Conservation (phyloP, 768 basidiomycete species). For the Postia placenta region DNA sequence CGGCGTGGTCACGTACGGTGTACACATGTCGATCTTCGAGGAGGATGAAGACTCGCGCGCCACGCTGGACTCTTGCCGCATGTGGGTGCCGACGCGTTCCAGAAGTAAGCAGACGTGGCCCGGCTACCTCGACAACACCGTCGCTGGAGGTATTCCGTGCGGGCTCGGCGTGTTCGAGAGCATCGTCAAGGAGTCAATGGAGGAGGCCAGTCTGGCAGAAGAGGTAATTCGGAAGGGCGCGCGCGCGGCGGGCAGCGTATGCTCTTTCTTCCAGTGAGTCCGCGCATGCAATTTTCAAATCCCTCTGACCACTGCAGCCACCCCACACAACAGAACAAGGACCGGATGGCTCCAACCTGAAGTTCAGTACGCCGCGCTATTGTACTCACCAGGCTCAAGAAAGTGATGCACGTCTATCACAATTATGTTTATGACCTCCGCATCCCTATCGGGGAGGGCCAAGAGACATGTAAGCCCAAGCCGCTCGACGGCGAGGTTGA, state of each 20-base stretch:
- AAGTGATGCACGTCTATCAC: background rate
- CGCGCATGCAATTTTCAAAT: background rate
- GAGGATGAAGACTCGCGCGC: constrained; percentile 31
- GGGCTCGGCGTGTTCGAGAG: constrained; percentile 69
- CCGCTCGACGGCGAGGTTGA: constrained; percentile 94
- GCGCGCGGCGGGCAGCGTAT: constrained; percentile 60
- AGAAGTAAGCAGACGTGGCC: constrained; percentile 90
- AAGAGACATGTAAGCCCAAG: constrained; percentile 50
- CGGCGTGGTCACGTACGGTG: constrained; percentile 86
- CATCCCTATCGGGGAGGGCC: constrained; percentile 48
- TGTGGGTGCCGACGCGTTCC: constrained; percentile 89
- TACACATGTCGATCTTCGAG: constrained; percentile 81
- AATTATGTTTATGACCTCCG: constrained; percentile 84
- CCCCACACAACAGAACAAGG: constrained; percentile 39
- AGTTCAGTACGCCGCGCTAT: constrained; percentile 59
- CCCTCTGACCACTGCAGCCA: too few relatives aligned
- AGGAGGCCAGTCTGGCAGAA: constrained; percentile 82
- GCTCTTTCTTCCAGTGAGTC: constrained; percentile 73
- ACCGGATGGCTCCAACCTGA: constrained; percentile 85
- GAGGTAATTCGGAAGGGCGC: constrained; percentile 53
- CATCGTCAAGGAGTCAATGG: constrained; percentile 86
- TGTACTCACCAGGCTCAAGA: background rate
- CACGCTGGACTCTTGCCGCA: constrained; percentile 28
- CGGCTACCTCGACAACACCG: constrained; percentile 82
- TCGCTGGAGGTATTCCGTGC: constrained; percentile 87